Evolutionary conservation across 108 stramenopile species (phyloP), one percentile per base, ranked within the genome.

Genomic region (Epithemia pelagica): DNA sequence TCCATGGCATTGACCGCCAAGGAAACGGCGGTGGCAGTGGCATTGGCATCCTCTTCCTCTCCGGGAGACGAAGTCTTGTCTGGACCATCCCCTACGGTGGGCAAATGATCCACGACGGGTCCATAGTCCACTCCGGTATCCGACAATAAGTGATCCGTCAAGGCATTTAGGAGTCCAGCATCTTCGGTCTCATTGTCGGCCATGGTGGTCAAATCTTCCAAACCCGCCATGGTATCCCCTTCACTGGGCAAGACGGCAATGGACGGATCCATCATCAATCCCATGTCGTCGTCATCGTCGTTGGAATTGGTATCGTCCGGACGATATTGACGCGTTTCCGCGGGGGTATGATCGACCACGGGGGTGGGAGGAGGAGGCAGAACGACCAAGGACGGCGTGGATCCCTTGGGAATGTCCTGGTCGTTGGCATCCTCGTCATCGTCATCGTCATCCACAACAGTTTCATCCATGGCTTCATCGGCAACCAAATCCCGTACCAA

Each of bases 81-180:
- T 5, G 37, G 5, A 46, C 37, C 37, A 46, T 46, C 37, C 15
- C 37, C 37, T 26, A 71, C 66, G 23, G 68, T 24, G 18, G 78
- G 78, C 28, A 73, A 74, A 25, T 71, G 73, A 53, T 79, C 78
- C 8, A 79, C 78, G 33, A 79, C 64, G n/a, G 65, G 69, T 0
- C 78, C 78, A 59, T 63, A 79, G 59, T 46, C 32, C 64, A 31
- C 56, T 1, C 32, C 29, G n/a, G 25, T 27, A 22, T 28, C 28
- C n/a, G n/a, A n/a, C n/a, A n/a, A n/a, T n/a, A n/a, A n/a, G n/a
- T n/a, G n/a, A 20, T 7, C 28, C n/a, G 10, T 26, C 54, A 29
- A 57, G 28, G 27, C 26, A 20, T 15, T 28, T 10, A 22, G 24
- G 18, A 30, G 28, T 22, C 28, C 54, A 28, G 32, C 68, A 8